Base-by-base conservation (phyloP, 441 rosid genomes). In the Breynia disticha region DNA sequence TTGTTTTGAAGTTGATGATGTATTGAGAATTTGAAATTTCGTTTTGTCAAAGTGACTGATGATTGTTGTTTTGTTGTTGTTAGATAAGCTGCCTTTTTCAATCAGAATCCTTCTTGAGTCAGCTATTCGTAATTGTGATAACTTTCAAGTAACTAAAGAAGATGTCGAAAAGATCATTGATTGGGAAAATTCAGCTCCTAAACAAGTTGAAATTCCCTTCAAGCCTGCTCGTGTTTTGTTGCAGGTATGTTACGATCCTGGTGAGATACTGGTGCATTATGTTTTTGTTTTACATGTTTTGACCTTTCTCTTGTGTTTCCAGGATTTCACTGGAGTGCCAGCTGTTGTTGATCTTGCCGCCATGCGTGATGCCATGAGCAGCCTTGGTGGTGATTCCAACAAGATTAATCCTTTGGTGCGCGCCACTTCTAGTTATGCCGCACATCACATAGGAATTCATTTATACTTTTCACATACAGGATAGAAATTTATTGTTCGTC, bases 251-350 rank as follows among this genome's bases (percentile, higher is more conserved):
- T 15, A 42, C 5, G 2, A 44, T 6, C 22, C 11, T 49, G 16
- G 13, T 38, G n/a, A 41, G 17, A 11, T 37, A 41, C 21, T 11
- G 11, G 11, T 52, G 16, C 42, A 60, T 21, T 54, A 17, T 22
- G 37, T 28, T 39, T 15, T n/a, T n/a, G n/a, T n/a, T n/a, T 37
- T 50, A 57, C 55, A 16, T 60, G 50, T 38, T 48, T 51, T 42
- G 47, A 42, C 24, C 44, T 11, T 24, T 22, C 16, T 63, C 15
- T 46, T 64, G 16, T 67, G 47, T 18, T 67, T 37, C 54, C 81
- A 91, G 99, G 99, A 89, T 71, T 90, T 94, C 76, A 94, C 99
- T 51, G 99, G 99, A 19, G 99, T 94, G 48, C 99, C 99, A 19
- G 99, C 91, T 51, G 99, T 90, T 43, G 97, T 94, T 50, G 99